phyloP scores from a whole-genome alignment of 768 basidiomycete genomes.

The Boletus rufocinnamomeus region DNA sequence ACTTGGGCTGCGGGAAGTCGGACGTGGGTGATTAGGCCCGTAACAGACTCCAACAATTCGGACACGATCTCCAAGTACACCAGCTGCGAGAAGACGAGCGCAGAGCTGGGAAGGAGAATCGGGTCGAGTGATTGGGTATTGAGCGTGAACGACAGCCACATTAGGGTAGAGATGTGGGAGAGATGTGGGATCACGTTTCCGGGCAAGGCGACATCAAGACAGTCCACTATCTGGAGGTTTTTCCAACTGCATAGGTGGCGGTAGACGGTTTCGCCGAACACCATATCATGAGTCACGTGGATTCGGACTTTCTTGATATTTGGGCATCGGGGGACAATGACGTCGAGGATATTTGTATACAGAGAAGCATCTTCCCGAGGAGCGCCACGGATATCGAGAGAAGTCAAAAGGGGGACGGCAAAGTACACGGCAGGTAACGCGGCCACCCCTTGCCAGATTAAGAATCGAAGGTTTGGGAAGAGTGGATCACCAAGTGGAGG shows the following conservation, averaged over 20 bases:
- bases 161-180: not conserved
- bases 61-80: constrained; percentile 5
- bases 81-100: constrained; percentile 3
- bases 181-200: not conserved
- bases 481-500: no score
- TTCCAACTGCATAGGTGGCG: not conserved
- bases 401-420: not conserved
- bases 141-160: constrained; percentile 1
- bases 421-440: constrained; percentile 4
- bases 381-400: not conserved
- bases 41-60: not conserved
- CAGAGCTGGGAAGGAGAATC: not conserved
- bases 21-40: not conserved
- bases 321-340: constrained; percentile 1
- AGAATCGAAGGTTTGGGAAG: constrained; percentile 4
- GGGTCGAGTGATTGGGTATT: not conserved
- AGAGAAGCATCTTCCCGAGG: not conserved
- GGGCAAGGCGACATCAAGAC: not conserved
- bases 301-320: constrained; percentile 7
- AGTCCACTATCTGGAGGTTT: not conserved
- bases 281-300: not conserved
- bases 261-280: not conserved
- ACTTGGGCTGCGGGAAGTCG: not conserved
- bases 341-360: constrained; percentile 2
- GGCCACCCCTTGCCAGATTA: constrained; percentile 4